These are phyloP conservation scores for Lathyrus sativus DNA, from an alignment of 306 rosid species.

Conservation along the genomic window DNA sequence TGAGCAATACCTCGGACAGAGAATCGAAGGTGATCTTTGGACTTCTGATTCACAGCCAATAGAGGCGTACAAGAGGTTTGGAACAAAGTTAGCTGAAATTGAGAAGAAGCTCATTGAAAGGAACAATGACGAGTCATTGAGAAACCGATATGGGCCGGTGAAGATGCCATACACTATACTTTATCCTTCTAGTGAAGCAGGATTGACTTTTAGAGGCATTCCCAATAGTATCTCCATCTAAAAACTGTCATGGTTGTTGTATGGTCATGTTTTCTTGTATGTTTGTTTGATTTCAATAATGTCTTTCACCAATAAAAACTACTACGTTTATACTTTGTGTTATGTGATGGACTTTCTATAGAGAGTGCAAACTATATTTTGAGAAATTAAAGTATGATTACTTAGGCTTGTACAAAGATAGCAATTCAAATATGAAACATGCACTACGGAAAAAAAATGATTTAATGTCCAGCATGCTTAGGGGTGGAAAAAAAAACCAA, in stretches of 20 bases:
- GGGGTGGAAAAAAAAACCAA: no score
- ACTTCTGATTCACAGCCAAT: conserved; percentile 26
- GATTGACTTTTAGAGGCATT: conserved; percentile 70
- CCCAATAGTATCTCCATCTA: conserved; percentile 73
- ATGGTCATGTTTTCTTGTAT: background rate
- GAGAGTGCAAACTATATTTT: no score
- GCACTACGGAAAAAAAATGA: no score
- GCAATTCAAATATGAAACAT: no score
- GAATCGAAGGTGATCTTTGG: conserved; percentile 43
- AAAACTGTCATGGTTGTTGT: background rate
- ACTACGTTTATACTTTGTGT: no score
- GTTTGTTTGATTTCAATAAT: background rate
- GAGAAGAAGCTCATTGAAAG: conserved; percentile 35
- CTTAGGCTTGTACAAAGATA: no score
- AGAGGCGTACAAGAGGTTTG: conserved; percentile 41
- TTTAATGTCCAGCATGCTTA: no score
- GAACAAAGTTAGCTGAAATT: conserved; percentile 30
- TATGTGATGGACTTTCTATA: no score
- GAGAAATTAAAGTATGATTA: no score
- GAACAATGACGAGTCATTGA: conserved; percentile 35
- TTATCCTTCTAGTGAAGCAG: conserved; percentile 60
- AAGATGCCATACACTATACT: conserved; percentile 73
- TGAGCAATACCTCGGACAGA: conserved; percentile 57
- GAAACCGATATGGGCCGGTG: conserved; percentile 63
- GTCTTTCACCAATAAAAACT: background rate